These are phyloP conservation scores for Gardenia jasminoides DNA, from an alignment of 257 asterid genomes.

Conservation along the genomic window DNA sequence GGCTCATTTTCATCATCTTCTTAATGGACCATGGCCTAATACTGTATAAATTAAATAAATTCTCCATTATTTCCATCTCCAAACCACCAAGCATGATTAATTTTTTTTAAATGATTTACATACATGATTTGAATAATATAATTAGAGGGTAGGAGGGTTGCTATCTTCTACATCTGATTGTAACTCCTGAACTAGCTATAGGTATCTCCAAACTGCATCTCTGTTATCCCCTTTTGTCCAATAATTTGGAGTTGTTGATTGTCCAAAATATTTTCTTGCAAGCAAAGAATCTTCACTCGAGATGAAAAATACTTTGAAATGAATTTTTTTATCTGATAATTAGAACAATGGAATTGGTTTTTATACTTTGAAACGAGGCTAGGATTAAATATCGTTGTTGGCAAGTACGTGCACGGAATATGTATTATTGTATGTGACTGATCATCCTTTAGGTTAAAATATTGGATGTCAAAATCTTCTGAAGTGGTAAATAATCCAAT, in stretches of 20 bases:
- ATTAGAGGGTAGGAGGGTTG: not conserved
- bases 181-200: not conserved
- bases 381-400: not conserved
- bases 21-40: not conserved
- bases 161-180: not conserved
- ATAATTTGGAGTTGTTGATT: not conserved
- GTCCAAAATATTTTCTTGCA: conserved; percentile 1
- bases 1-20: not conserved
- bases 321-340: not conserved
- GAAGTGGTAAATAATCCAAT: not conserved
- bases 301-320: not conserved
- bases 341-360: not conserved
- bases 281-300: conserved; percentile 4
- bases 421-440: not conserved
- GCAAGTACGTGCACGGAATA: too few species aligned
- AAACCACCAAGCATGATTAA: not conserved
- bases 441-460: not conserved
- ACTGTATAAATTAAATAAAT: not conserved
- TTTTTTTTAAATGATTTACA: not conserved
- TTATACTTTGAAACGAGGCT: not conserved
- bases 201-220: not conserved
- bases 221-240: not conserved
- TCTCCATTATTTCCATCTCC: not conserved
- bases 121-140: not conserved
- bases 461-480: not conserved